A percentile compares a stretch with the other conserved stretches of the same genome.
Evolutionary conservation across 148 eudicot species (phyloP).

Genomic region (Beta vulgaris): DNA sequence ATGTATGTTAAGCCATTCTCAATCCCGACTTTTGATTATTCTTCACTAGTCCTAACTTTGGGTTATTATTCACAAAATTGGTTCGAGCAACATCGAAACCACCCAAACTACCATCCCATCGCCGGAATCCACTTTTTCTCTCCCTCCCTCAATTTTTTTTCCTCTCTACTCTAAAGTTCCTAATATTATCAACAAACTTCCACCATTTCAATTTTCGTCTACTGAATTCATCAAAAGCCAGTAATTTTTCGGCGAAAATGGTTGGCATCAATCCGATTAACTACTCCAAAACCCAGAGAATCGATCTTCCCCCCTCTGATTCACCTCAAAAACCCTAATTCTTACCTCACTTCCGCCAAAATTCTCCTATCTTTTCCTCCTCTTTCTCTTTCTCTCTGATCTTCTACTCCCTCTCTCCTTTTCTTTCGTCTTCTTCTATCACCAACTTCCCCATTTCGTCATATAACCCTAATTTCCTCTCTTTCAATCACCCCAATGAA

Average conservation of each 20-base stretch:
- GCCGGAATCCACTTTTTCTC: too few species aligned
- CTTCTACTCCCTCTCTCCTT: constrained; percentile 79
- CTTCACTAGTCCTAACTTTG: too few species aligned
- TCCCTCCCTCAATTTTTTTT: not conserved
- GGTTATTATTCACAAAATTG: too few species aligned
- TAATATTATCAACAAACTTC: not conserved
- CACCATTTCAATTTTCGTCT: constrained; percentile 20
- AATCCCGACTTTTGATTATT: too few species aligned
- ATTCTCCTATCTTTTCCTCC: constrained; percentile 47
- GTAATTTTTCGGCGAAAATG: constrained; percentile 20
- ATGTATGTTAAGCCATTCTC: too few species aligned
- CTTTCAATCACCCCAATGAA: constrained; percentile 40
- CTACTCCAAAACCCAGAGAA: constrained; percentile 51
- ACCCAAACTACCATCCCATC: too few species aligned
- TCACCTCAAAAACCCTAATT: constrained; percentile 42
- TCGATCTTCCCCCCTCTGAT: constrained; percentile 57
- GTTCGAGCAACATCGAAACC: too few species aligned
- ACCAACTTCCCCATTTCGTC: constrained; percentile 29
- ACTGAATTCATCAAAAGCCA: not conserved
- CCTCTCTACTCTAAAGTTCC: not conserved
- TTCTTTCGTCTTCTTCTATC: constrained; percentile 52
- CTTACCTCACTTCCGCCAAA: constrained; percentile 39
- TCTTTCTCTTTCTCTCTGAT: constrained; percentile 55
- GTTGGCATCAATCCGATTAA: constrained; percentile 20
- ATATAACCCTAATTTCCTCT: constrained; percentile 34